phyloP scores from a whole-genome alignment of 2,329 filamentous ascomycete species.

The Hypoxylon sp. region DNA sequence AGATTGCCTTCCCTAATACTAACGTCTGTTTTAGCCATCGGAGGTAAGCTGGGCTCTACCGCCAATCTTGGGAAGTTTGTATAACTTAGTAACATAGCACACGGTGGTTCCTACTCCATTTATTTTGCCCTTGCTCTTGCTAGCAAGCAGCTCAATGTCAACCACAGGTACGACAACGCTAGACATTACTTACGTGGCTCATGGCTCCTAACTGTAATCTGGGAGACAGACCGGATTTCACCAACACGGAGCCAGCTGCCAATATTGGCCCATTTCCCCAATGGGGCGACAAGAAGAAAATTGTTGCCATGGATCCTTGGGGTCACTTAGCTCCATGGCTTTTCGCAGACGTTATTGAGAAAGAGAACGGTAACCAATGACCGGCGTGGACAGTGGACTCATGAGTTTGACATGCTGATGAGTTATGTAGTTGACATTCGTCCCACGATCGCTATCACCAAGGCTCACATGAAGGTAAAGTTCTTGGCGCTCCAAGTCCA shows the following conservation, averaged over 20 bases:
- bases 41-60: slow-evolving; percentile 62
- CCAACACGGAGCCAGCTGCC: slow-evolving; percentile 92
- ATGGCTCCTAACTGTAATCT: slow-evolving; percentile 29
- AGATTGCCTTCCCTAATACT: slow-evolving; percentile 31
- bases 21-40: slow-evolving; percentile 63
- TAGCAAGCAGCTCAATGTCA: slow-evolving; percentile 86
- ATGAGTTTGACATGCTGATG: slow-evolving; percentile 20
- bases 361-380: slow-evolving; percentile 72
- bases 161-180: slow-evolving; percentile 73
- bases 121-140: slow-evolving; percentile 95
- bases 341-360: slow-evolving; percentile 83
- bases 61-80: slow-evolving; percentile 21
- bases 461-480: slow-evolving; percentile 86
- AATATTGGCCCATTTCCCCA: slow-evolving; percentile 89
- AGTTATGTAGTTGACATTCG: slow-evolving; percentile 78
- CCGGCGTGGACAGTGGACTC: not conserved
- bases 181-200: not conserved
- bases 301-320: slow-evolving; percentile 96
- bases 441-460: slow-evolving; percentile 92
- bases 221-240: slow-evolving; percentile 68
- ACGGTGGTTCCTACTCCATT: slow-evolving; percentile 93
- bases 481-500: not conserved
- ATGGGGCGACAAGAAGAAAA: slow-evolving; percentile 93
- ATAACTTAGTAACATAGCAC: slow-evolving; percentile 43
- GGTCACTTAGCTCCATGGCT: slow-evolving; percentile 90